Evolutionary conservation across 495 filamentous ascomycete genomes (phyloP), one percentile per base, ranked within the genome.

Genomic region (Penicillium mononematosum): DNA sequence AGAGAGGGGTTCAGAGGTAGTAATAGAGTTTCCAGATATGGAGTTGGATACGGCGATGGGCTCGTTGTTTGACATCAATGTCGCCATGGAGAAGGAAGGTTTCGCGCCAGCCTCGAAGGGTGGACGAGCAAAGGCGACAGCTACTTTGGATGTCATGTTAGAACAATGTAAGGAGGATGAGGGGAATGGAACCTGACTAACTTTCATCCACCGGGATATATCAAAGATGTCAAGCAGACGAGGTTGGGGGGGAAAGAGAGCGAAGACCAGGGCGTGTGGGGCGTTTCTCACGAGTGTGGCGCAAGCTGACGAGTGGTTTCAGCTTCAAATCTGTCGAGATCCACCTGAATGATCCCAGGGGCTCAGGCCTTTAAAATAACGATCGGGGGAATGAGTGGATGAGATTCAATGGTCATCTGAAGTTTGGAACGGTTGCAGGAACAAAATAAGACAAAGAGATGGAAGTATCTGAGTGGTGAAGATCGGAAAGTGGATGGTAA

Each of bases 101-200:
- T 68, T 73, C 50, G 58, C 68, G 67, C 70, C 70, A 65, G 66
- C 63, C 66, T 68, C 67, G 48, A 63, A 62, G 46, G 67, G 66
- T 64, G 66, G 70, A 66, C 62, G 73, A 68, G 68, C 61, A 59
- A 93, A 78, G 2, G 88, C 82, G 31, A 89, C 73, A 43, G 87
- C 77, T 53, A 94, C 69, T 22, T 86, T 76, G 16, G 85, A 88
- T 25, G 86, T 85, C 54, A 95, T 80, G 41, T 90, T 83, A 66
- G 82, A 78, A 46, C n/a, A n/a, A 52, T 39, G 50, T 5, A 27
- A 42, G 32, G 32, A 49, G 39, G 38, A 59, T 43, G 7, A 22
- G 39, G 38, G 54, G 32, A 16, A 49, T 43, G 27, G 20, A 47
- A 38, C 24, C 43, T 11, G 53, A 67, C 65, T 53, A 52, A 65